Conservation (phyloP, 2,329 filamentous ascomycete genomes). For the Penicillium sp. region DNA sequence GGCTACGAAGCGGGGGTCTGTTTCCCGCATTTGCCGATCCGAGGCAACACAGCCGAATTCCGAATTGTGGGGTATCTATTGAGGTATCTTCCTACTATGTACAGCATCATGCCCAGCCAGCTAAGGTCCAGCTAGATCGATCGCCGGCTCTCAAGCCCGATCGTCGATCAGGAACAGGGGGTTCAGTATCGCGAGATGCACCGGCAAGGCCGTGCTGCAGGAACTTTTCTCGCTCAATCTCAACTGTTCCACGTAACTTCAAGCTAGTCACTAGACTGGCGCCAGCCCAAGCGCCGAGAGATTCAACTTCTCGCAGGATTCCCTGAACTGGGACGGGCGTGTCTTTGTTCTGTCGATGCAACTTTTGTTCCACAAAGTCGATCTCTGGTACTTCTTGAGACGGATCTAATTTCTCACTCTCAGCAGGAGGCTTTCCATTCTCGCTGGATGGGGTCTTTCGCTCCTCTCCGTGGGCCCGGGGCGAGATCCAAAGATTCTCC, state of each 20-base stretch:
- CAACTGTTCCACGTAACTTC: conserved; percentile 61
- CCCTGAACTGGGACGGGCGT: conserved; percentile 38
- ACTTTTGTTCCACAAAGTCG: conserved; percentile 49
- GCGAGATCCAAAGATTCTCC: conserved; percentile 31
- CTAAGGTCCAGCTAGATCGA: conserved; percentile 52
- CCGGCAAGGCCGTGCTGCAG: conserved; percentile 52
- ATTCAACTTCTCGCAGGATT: conserved; percentile 57
- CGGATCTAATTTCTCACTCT: conserved; percentile 14
- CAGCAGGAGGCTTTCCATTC: not conserved
- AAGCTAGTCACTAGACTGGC: conserved; percentile 62
- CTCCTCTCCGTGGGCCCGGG: conserved; percentile 11
- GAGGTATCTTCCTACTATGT: conserved; percentile 9
- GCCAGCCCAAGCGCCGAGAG: conserved; percentile 65
- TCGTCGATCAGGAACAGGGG: conserved; percentile 40
- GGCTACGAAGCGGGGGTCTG: conserved; percentile 1
- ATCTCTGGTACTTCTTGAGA: conserved; percentile 42
- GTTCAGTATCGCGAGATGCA: conserved; percentile 47
- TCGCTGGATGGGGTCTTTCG: conserved; percentile 1
- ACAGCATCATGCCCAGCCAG: conserved; percentile 45
- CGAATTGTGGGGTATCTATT: conserved; percentile 25
- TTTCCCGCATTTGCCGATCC: conserved; percentile 9
- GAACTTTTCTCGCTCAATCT: conserved; percentile 66
- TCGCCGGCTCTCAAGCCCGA: conserved; percentile 44
- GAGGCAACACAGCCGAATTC: conserved; percentile 5
- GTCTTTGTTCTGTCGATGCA: conserved; percentile 40